These are phyloP conservation scores for Botrytis aclada DNA, from an alignment of 2,329 filamentous ascomycete species.

Conservation along the genomic window DNA sequence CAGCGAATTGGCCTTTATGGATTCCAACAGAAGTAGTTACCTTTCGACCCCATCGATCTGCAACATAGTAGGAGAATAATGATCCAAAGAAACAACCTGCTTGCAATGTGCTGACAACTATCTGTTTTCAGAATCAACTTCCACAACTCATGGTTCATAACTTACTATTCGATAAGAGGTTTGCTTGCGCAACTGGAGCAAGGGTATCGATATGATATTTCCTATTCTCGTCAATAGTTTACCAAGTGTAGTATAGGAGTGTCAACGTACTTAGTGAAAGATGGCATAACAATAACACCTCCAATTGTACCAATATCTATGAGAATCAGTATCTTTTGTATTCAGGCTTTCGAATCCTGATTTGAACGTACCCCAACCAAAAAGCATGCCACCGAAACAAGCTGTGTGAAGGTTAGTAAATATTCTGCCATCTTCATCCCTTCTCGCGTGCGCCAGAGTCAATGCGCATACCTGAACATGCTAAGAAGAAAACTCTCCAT, in stretches of 20 bases:
- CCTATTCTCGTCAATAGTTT: slow-evolving; percentile 33
- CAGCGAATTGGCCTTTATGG: not conserved
- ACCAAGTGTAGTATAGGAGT: not conserved
- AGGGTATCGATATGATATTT: slow-evolving; percentile 39
- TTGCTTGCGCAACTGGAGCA: slow-evolving; percentile 39
- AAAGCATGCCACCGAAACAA: slow-evolving; percentile 65
- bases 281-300: slow-evolving; percentile 66
- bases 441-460: not conserved
- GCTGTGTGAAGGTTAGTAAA: slow-evolving; percentile 35
- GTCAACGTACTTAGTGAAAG: slow-evolving; percentile 52
- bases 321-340: not conserved
- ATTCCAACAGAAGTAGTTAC: slow-evolving; percentile 6
- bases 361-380: slow-evolving; percentile 48
- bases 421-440: not conserved
- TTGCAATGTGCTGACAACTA: slow-evolving; percentile 68
- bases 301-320: slow-evolving; percentile 72
- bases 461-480: slow-evolving; percentile 41
- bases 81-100: slow-evolving; percentile 66
- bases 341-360: not conserved
- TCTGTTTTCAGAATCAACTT: not conserved
- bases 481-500: slow-evolving; percentile 63
- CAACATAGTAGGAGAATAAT: slow-evolving; percentile 45
- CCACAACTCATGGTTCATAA: not conserved
- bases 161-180: slow-evolving; percentile 53
- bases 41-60: slow-evolving; percentile 38